These are phyloP conservation scores for Torrubiella hemipterigena DNA, from an alignment of 2,329 filamentous ascomycete species.

Conservation along the genomic window DNA sequence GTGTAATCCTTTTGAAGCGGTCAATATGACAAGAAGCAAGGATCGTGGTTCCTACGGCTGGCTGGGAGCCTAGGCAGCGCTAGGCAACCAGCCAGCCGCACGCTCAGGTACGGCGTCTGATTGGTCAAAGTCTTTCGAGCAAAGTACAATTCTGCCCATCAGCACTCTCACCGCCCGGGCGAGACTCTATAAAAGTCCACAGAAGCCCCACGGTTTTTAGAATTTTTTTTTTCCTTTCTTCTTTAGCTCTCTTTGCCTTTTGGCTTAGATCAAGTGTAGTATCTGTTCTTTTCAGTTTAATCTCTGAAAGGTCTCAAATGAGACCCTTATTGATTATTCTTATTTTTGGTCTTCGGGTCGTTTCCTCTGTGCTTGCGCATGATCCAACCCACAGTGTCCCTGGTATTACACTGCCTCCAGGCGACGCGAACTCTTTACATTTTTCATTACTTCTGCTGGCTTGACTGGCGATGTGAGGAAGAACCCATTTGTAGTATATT, in stretches of 20 bases:
- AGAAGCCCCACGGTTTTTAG: constrained; percentile 9
- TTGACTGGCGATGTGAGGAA: constrained; percentile 26
- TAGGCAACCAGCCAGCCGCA: too few species aligned
- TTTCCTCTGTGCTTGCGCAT: constrained; percentile 29
- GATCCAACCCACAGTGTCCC: constrained; percentile 28
- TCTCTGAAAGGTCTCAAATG: constrained; percentile 75
- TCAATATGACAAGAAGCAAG: too few species aligned
- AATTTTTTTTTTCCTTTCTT: constrained; percentile 17
- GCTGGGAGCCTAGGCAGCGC: too few species aligned
- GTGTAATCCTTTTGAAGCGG: too few species aligned
- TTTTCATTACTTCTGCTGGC: constrained; percentile 28
- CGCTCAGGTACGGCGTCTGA: too few species aligned
- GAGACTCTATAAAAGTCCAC: constrained; percentile 15
- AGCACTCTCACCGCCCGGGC: constrained; percentile 9
- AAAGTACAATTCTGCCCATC: constrained; percentile 10
- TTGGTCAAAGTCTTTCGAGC: too few species aligned
- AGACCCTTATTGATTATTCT: constrained; percentile 67
- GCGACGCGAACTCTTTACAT: constrained; percentile 24
- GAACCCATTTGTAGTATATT: constrained; percentile 9
- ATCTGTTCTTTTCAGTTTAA: constrained; percentile 98
- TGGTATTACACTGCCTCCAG: constrained; percentile 33
- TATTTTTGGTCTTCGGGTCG: constrained; percentile 36
- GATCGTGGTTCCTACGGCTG: too few species aligned
- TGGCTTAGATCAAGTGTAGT: constrained; percentile 90
- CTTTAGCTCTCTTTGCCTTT: constrained; percentile 37